Evolutionary conservation across 164 flowering plant species (phyloP), one percentile per base, ranked within the genome.

Genomic region (Brasenia schreberi): DNA sequence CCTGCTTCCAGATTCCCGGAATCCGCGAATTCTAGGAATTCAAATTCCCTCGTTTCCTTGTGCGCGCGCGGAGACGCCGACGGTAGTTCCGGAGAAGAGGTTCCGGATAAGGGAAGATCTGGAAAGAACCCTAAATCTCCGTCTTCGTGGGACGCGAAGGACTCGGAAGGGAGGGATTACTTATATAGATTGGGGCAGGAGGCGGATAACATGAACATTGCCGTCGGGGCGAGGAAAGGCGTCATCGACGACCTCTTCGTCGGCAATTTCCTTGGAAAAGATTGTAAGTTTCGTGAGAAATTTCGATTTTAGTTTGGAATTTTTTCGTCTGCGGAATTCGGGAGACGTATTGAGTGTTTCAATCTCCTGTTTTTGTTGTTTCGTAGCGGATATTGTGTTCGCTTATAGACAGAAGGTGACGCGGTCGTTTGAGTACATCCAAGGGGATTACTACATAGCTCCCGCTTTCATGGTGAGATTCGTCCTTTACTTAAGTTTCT

Each of bases 361-460:
- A 2, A 23, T 23, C 27, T 23, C 27, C 27, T 23, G 27, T 23
- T 23, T 23, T 23, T 23, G 27, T 23, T 23, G 27, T 23, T 23
- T 66, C 78, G 81, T 79, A 92, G 98, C 98, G 72, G 96, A 89
- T 80, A 87, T 89, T 67, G 98, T 92, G 79, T 92, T 92, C 74
- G 98, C 89, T 81, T 92, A 92, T 71, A 77, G 96, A 43, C 96
- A 92, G 71, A 92, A 85, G 74, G 93, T 78, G 72, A 92, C 96
- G 0, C 84, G 93, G 77, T 82, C 98, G 42, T 92, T 92, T 66
- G 85, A 87, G 77, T 82, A 92, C 63, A 89, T 92, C 65, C 89
- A 85, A 75, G 98, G 98, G 19, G 96, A 92, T 77, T 92, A 90
- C 61, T 92, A 90, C 81, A 88, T 92, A 64, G 95, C 98, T 39